phyloP scores from a whole-genome alignment of 495 filamentous ascomycete species.

The Podospora pseudoanserina region DNA sequence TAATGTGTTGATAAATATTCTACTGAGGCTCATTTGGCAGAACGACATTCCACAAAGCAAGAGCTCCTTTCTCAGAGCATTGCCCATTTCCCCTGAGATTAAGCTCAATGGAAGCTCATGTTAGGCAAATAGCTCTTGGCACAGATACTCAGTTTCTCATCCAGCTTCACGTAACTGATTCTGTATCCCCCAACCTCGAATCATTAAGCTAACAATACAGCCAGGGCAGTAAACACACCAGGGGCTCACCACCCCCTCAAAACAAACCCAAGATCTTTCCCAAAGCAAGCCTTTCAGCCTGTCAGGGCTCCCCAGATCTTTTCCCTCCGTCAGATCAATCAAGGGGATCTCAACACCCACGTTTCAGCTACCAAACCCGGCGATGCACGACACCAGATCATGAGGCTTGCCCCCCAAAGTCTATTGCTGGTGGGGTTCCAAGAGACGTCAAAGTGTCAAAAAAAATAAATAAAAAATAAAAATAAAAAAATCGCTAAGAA shows the following conservation, averaged over 20 bases:
- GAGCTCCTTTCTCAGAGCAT: no score
- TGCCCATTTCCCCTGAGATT: no score
- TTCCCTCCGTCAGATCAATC: background rate
- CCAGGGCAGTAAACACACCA: background rate
- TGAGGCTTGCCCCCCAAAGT: background rate
- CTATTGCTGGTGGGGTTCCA: background rate
- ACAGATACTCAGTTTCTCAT: no score
- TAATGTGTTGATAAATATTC: background rate
- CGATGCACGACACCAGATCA: background rate
- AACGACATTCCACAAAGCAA: no score
- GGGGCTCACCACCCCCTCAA: background rate
- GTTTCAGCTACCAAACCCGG: background rate
- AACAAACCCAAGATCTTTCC: background rate
- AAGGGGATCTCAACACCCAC: background rate
- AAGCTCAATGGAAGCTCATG: no score
- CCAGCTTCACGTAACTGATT: no score
- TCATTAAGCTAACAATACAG: no score
- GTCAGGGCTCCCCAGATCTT: background rate
- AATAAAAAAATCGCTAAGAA: background rate
- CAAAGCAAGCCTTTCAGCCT: background rate
- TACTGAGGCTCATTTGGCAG: no score
- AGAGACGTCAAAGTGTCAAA: background rate
- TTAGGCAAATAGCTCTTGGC: no score
- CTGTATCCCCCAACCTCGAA: no score
- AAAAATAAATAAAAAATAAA: background rate